Conservation (phyloP, 768 basidiomycete species). For the Leucogyrophana mollusca region DNA sequence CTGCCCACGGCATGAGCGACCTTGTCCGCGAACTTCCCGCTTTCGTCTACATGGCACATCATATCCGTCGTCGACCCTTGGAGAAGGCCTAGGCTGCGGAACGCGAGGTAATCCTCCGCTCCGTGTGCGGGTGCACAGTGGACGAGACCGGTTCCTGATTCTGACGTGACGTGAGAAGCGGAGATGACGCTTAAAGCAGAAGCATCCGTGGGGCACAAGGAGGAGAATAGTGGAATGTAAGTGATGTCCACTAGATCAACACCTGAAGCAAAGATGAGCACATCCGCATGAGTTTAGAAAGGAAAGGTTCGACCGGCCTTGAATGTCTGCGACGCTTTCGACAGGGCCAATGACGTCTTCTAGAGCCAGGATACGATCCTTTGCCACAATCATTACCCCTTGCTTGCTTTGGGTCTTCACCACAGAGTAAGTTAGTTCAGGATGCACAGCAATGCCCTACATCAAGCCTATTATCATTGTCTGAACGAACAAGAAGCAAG, state of each 20-base stretch:
- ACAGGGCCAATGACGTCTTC: conserved; percentile 22
- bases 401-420: conserved; percentile 32
- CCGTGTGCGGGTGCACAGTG: conserved; percentile 97
- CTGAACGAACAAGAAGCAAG: conserved; percentile 1
- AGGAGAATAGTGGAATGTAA: conserved; percentile 11
- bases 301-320: conserved; percentile 8
- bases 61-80: conserved; percentile 38
- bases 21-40: conserved; percentile 65
- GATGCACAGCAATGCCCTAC: conserved; percentile 87
- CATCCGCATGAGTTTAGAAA: neutral
- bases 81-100: conserved; percentile 57
- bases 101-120: conserved; percentile 84
- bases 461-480: neutral
- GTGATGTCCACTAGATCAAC: conserved; percentile 11
- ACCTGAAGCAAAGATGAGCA: conserved; percentile 9
- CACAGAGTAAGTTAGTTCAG: conserved; percentile 65
- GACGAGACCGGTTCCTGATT: conserved; percentile 93
- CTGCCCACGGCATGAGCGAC: conserved; percentile 60
- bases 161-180: conserved; percentile 75
- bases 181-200: conserved; percentile 53
- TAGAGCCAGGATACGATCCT: conserved; percentile 44
- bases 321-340: conserved; percentile 18
- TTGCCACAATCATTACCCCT: conserved; percentile 46
- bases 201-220: conserved; percentile 16
- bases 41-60: conserved; percentile 78